Evolutionary conservation across 1,139 yeast species (phyloP).

Genomic region (Kodamaea arcana): DNA sequence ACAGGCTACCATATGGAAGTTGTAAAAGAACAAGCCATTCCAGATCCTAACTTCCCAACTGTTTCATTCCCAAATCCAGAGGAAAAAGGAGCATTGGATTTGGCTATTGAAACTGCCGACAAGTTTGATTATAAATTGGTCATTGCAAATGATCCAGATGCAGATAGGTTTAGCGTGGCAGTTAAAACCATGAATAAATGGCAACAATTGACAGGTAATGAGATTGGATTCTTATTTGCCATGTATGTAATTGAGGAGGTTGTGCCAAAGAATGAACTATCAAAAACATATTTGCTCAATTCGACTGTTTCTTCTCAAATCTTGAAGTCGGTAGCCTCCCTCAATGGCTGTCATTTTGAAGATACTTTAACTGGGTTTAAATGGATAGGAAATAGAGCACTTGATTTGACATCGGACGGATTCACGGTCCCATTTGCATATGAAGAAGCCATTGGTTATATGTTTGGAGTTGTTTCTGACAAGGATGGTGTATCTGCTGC

Average conservation of each 20-base stretch:
- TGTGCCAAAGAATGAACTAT: constrained; percentile 23
- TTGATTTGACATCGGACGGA: constrained; percentile 63
- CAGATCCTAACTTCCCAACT: constrained; percentile 84
- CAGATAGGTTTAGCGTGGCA: constrained; percentile 82
- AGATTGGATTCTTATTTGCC: constrained; percentile 83
- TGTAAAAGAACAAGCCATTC: constrained; percentile 60
- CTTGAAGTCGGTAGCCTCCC: constrained; percentile 63
- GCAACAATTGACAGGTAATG: constrained; percentile 87
- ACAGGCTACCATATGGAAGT: constrained; percentile 16
- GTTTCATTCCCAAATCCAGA: constrained; percentile 94
- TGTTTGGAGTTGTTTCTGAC: constrained; percentile 84
- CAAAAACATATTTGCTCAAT: constrained; percentile 60
- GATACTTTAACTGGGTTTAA: constrained; percentile 95
- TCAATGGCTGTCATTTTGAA: constrained; percentile 56
- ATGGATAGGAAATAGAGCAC: constrained; percentile 93
- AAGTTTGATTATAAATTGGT: constrained; percentile 47
- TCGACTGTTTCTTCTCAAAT: constrained; percentile 92
- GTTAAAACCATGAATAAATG: constrained; percentile 51
- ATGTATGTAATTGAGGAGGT: constrained; percentile 46
- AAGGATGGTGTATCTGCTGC: constrained; percentile 92
- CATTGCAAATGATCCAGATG: constrained; percentile 93
- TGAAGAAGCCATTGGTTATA: constrained; percentile 95
- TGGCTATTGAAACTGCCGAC: constrained; percentile 61
- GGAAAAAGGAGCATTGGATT: constrained; percentile 82
- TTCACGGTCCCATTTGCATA: constrained; percentile 78